Evolutionary conservation across 108 stramenopile genomes (phyloP), one percentile per base, ranked within the genome.

Genomic region (Conticribra guillardii): DNA sequence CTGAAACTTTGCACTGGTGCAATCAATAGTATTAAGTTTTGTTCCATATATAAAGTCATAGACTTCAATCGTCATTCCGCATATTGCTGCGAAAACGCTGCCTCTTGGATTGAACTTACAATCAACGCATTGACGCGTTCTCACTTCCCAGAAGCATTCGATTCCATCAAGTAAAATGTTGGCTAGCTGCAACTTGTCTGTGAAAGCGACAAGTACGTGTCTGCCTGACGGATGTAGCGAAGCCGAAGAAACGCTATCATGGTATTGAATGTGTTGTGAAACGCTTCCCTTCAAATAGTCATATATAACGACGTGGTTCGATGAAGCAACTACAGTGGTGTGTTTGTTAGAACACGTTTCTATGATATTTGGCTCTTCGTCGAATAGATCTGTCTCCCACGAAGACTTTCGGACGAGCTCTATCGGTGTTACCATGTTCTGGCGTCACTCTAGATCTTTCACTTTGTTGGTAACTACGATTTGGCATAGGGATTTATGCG

Each of bases 91-190:
- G 16, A 51, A 51, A 4, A 51, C 17, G 19, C 4, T 51, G 18
- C 50, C 50, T 14, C 50, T 17, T 4, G 4, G 9, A 19, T 51
- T 51, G 19, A 51, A 51, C 9, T 18, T 51, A 16, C 9, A 4
- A 17, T 51, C 50, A 18, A 51, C 50, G 16, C 50, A 51, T 51
- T 9, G 11, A 41, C 37, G 37, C 8, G 50, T 21, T 16, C 16
- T 21, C 4, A 19, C 50, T 17, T 17, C 19, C 50, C 50, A 51
- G 16, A 51, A 11, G 18, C 18, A 21, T 16, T 19, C 50, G 19
- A 51, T 51, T 4, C 50, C 50, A 51, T 51, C 50, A 19, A 51
- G 18, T 16, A 51, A 51, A 19, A 51, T 16, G 18, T 51, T 51
- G 50, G 17, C 9, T 18, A 51, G 9, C 18, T 51, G 50, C 4